Evolutionary conservation across 805 yeast genomes (phyloP).

Genomic region (Wilhelminamyces savonicus): DNA sequence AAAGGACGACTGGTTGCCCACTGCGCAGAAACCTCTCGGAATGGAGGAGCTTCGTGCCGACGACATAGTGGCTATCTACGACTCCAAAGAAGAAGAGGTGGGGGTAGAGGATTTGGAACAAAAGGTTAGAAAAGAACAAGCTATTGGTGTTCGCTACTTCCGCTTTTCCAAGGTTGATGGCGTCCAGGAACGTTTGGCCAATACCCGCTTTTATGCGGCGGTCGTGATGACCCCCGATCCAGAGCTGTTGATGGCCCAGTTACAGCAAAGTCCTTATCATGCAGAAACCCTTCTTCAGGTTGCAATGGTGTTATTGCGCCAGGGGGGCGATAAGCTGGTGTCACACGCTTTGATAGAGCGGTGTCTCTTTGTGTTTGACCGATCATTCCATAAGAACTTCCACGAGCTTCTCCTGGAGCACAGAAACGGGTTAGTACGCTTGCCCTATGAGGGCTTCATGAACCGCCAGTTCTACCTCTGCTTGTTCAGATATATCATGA

Average conservation of each 20-base stretch:
- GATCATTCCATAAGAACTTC: slow-evolving; percentile 59
- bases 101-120: slow-evolving; percentile 19
- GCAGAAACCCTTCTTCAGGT: slow-evolving; percentile 74
- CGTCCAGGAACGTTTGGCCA: slow-evolving; percentile 30
- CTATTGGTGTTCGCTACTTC: slow-evolving; percentile 49
- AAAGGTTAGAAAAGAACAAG: slow-evolving; percentile 25
- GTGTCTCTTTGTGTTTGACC: slow-evolving; percentile 72
- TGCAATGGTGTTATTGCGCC: slow-evolving; percentile 65
- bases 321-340: slow-evolving; percentile 64
- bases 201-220: slow-evolving; percentile 52
- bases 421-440: slow-evolving; percentile 51
- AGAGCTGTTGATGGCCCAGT: slow-evolving; percentile 55
- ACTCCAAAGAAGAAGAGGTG: slow-evolving; percentile 28
- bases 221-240: slow-evolving; percentile 75
- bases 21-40: slow-evolving; percentile 49
- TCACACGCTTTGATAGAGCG: slow-evolving; percentile 72
- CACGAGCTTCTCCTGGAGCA: slow-evolving; percentile 39
- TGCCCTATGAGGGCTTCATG: slow-evolving; percentile 70
- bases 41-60: slow-evolving; percentile 48
- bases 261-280: slow-evolving; percentile 65
- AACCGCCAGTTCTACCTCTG: slow-evolving; percentile 76
- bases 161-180: slow-evolving; percentile 38
- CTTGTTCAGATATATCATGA: slow-evolving; percentile 63
- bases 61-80: slow-evolving; percentile 30
- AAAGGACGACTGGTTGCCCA: slow-evolving; percentile 77